Percentiles rank a stretch among this genome's conserved stretches.
Evolutionary conservation across 2,329 filamentous ascomycete genomes (phyloP).

Genomic region (Mycocentrospora acerina): DNA sequence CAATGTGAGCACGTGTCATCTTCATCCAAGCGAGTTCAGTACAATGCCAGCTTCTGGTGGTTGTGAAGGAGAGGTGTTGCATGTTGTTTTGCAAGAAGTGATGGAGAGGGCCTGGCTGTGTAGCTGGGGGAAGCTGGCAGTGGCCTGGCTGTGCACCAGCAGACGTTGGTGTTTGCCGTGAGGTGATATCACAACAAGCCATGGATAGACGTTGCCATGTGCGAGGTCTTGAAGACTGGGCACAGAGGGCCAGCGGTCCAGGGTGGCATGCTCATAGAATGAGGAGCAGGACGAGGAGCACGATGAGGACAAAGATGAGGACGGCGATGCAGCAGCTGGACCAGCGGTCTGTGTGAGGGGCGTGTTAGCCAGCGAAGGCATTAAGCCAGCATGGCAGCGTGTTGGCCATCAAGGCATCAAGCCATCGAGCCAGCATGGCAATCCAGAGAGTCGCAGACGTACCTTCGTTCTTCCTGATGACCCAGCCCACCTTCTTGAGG

Average conservation of each 20-base stretch:
- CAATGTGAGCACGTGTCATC: too few species aligned
- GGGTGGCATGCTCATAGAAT: constrained; percentile 52
- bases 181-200: constrained; percentile 47
- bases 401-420: background rate
- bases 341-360: constrained; percentile 63
- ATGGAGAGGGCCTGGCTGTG: too few species aligned
- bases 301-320: constrained; percentile 83
- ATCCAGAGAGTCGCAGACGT: too few species aligned
- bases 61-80: too few species aligned
- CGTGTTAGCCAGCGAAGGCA: too few species aligned
- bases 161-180: too few species aligned
- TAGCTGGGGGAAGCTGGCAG: too few species aligned
- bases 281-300: constrained; percentile 78
- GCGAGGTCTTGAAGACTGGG: constrained; percentile 36
- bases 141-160: too few species aligned
- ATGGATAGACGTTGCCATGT: constrained; percentile 46
- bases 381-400: too few species aligned
- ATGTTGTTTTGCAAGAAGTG: too few species aligned
- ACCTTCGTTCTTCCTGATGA: constrained; percentile 91
- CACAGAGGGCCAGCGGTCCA: background rate
- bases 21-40: too few species aligned
- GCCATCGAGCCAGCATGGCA: constrained; percentile 4
- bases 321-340: constrained; percentile 91
- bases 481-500: constrained; percentile 79
- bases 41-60: too few species aligned